Evolutionary conservation across 345 rosid genomes (phyloP), one percentile per base, ranked within the genome.

Genomic region (Ceriops tagal): DNA sequence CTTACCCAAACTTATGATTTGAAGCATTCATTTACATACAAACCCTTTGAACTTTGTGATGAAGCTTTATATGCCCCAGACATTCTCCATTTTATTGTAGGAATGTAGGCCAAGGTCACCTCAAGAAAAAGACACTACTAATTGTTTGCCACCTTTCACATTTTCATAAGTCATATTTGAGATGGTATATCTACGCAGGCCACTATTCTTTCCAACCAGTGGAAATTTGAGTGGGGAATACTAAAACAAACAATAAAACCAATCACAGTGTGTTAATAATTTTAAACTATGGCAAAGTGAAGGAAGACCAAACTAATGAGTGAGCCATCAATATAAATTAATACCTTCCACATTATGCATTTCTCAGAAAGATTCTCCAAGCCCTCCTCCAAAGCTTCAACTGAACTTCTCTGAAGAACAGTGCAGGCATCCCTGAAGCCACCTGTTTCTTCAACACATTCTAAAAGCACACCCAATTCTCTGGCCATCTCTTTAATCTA

Each of bases 391-490:
- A 95, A 69, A 77, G 72, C 87, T 77, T 90, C 92, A 67, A 92
- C 79, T 62, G 84, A 75, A 76, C 71, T 72, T 79, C 79, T 85
- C 77, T 81, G 88, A 30, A 71, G 79, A 71, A 82, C 76, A 64
- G 89, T 86, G 78, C 97, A 90, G 62, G 87, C 85, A 78, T 95
- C 99, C 81, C 73, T 83, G 74, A 86, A 86, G 73, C 99, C 97
- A 66, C 96, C 99, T 31, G 81, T 72, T 82, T 71, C 85, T 83
- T 88, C 89, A 71, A 92, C 87, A 68, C 82, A 86, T 71, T 83
- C 77, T 71, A 95, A 70, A 81, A 95, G 97, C 8, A 66, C 51
- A 79, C 92, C 96, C 85, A 92, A 71, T 77, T 95, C 92, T 62
- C 75, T 82, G 61, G 79, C 82, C 96, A 88, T 86, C 80, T 86